Evolutionary conservation across 1,139 yeast species (phyloP).

Genomic region (Yamadazyma siamensis): DNA sequence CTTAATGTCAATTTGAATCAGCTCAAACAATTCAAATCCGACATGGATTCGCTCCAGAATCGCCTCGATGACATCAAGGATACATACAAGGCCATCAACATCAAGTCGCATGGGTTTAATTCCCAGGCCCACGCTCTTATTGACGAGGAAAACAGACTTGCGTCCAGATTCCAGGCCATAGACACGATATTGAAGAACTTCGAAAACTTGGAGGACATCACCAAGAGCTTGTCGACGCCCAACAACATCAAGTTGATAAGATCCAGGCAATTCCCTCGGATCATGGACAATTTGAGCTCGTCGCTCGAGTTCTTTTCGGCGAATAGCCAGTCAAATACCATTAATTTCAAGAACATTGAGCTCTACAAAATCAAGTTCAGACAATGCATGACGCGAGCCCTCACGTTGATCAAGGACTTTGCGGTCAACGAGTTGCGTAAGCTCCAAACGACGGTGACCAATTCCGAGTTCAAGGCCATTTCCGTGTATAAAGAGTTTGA

Average conservation of each 20-base stretch:
- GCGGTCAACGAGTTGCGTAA: conserved; percentile 52
- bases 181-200: conserved; percentile 56
- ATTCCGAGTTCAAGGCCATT: conserved; percentile 14
- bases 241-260: conserved; percentile 23
- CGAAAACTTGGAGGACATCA: conserved; percentile 68
- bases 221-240: conserved; percentile 65
- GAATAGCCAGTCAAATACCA: conserved; percentile 21
- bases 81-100: conserved; percentile 54
- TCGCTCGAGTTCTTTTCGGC: conserved; percentile 31
- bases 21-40: conserved; percentile 17
- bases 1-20: conserved; percentile 32
- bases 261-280: conserved; percentile 49
- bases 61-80: conserved; percentile 22
- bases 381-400: conserved; percentile 81
- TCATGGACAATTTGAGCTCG: conserved; percentile 60
- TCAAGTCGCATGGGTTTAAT: conserved; percentile 65
- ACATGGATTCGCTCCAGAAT: conserved; percentile 22
- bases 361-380: conserved; percentile 69
- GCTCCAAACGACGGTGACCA: conserved; percentile 40
- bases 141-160: conserved; percentile 46
- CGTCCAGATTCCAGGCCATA: conserved; percentile 45
- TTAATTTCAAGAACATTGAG: conserved; percentile 65
- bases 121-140: conserved; percentile 52
- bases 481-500: conserved; percentile 53
- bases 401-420: conserved; percentile 71